Percentiles rank a stretch among this genome's conserved stretches.
These are phyloP conservation scores for Taiwanofungus camphoratus DNA, from an alignment of 1,284 basidiomycete species.

Conservation along the genomic window DNA sequence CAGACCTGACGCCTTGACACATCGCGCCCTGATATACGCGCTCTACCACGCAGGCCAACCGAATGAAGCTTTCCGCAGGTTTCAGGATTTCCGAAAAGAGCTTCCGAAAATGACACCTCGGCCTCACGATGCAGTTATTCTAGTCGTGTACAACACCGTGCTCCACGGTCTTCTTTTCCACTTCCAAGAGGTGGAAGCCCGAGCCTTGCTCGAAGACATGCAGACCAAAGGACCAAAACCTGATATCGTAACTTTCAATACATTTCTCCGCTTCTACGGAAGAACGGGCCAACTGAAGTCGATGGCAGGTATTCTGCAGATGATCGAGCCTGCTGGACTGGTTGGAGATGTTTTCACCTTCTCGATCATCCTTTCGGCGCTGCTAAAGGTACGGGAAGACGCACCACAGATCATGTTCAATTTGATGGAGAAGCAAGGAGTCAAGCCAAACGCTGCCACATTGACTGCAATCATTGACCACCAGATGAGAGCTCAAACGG, in stretches of 20 bases:
- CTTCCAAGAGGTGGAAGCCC: constrained; percentile 38
- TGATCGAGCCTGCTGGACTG: constrained; percentile 47
- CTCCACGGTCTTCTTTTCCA: constrained; percentile 53
- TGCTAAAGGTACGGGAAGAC: constrained; percentile 62
- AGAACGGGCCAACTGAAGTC: constrained; percentile 53
- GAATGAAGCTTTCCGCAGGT: constrained; percentile 42
- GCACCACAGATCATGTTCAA: constrained; percentile 56
- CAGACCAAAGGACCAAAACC: constrained; percentile 47
- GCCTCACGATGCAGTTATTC: constrained; percentile 11
- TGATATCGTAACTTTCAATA: constrained; percentile 76
- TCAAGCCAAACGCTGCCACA: constrained; percentile 66
- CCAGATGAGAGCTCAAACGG: constrained; percentile 52
- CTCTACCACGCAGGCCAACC: constrained; percentile 43
- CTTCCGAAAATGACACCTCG: constrained; percentile 15
- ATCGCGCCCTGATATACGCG: constrained; percentile 55
- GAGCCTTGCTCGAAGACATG: constrained; percentile 44
- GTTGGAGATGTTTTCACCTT: constrained; percentile 75
- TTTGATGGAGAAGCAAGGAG: constrained; percentile 70
- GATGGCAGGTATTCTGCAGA: constrained; percentile 50
- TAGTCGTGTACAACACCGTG: constrained; percentile 59
- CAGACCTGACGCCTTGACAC: constrained; percentile 48
- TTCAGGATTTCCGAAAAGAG: constrained; percentile 43
- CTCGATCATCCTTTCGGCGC: constrained; percentile 71
- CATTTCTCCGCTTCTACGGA: constrained; percentile 61
- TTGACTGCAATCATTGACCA: constrained; percentile 73